Evolutionary conservation across 805 yeast species (phyloP).

Genomic region (Wickerhamiella siamensis): DNA sequence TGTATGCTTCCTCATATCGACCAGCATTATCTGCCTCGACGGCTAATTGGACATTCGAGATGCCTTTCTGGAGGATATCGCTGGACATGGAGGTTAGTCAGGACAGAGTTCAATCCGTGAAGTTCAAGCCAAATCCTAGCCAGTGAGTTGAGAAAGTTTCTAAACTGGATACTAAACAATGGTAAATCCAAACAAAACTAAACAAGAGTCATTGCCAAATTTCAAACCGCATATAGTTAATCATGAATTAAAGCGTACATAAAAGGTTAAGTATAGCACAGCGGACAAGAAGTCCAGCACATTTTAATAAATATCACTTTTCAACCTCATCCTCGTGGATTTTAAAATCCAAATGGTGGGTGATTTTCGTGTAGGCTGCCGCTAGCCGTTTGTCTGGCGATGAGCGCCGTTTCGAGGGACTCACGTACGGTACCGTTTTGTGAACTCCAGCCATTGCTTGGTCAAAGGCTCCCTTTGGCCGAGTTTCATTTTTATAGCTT

Average conservation of each 20-base stretch:
- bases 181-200: too few species aligned
- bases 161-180: too few species aligned
- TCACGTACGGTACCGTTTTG: neutral
- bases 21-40: constrained; percentile 87
- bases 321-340: neutral
- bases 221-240: too few species aligned
- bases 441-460: neutral
- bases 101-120: too few species aligned
- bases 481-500: neutral
- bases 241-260: too few species aligned
- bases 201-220: too few species aligned
- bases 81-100: constrained; percentile 13
- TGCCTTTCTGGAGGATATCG: constrained; percentile 87
- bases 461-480: neutral
- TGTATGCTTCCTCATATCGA: constrained; percentile 85
- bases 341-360: neutral
- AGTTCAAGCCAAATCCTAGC: too few species aligned
- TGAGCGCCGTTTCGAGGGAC: neutral
- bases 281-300: too few species aligned
- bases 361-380: neutral
- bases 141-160: too few species aligned
- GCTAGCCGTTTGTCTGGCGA: neutral
- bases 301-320: neutral
- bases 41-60: constrained; percentile 85
- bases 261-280: too few species aligned